Evolutionary conservation across 306 rosid genomes (phyloP).

Genomic region (Quercus alba): DNA sequence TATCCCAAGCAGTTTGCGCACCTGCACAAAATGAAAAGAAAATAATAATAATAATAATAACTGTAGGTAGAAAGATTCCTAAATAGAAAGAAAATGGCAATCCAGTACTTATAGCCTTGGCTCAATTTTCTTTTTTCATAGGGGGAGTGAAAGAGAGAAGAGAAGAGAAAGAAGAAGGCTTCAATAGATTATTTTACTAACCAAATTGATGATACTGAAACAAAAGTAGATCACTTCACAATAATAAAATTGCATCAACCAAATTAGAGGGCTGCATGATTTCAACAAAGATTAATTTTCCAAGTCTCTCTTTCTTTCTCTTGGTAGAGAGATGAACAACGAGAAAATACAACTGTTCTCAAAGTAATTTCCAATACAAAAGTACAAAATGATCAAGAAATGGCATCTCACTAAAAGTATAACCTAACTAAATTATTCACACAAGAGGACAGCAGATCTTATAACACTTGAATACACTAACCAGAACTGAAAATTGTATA

Average conservation of each 20-base stretch:
- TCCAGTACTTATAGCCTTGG: background rate
- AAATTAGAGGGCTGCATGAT: background rate
- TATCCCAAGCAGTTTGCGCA: constrained; percentile 89
- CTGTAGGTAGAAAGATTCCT: background rate
- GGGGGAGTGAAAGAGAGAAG: background rate
- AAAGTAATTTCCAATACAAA: background rate
- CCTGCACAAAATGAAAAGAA: constrained; percentile 35
- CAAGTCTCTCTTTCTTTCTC: background rate
- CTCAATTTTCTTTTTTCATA: background rate
- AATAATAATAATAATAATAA: background rate
- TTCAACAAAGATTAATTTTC: background rate
- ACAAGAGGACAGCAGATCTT: background rate
- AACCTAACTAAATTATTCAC: background rate
- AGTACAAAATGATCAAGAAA: background rate
- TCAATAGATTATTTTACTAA: background rate
- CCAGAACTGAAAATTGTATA: background rate
- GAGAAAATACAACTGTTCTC: background rate
- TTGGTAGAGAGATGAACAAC: background rate
- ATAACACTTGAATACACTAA: background rate
- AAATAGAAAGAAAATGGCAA: background rate
- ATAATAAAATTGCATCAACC: background rate
- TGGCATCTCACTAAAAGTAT: background rate
- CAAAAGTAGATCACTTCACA: background rate
- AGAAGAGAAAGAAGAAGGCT: background rate
- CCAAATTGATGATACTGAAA: too few relatives aligned